Base-by-base conservation (phyloP, 2,329 filamentous ascomycete species). In the Xylariaceae sp. region DNA sequence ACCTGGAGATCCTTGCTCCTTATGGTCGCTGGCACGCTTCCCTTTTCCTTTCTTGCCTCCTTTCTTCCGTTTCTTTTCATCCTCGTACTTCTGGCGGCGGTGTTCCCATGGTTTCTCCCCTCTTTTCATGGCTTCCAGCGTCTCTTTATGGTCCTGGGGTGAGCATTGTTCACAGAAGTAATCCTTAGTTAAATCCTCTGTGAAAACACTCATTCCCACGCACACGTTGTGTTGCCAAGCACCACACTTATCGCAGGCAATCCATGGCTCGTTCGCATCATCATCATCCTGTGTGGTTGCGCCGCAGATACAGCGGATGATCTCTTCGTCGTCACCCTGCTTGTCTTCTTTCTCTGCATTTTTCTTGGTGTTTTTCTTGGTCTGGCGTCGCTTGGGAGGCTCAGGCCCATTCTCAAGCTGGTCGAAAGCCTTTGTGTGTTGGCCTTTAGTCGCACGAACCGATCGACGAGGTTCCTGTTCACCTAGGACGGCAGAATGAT, bases 201-300 rank as follows among this genome's bases (percentile, higher is more conserved):
- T 83, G 63, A 88, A 90, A 44, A 86, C 84, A 65, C 80, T 84
- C 68, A 96, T 83, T 49, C 89, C 90, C 77, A 99, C 89, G 69
- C 94, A 99, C 59, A 95, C 86, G 67, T 96, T 96, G 72, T 99
- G 94, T 72, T 99, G 94, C 94, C 94, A 99, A 40, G 87, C 92
- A 46, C 84, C 84, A 72, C 94, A 99, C 44, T 82, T 83, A 71
- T 99, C 94, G 75, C 94, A 99, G 57, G 88, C 90, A 65, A 99
- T 96, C 91, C 95, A 97, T 49, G 91, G 86, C 64, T 94, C 87
- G 61, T 88, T 89, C 13, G 89, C 86, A 43, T 83, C 80, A 63
- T 95, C 89, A 62, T 92, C 89, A 56, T 92, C 88, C 61, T 91
- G 87, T 63, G 89, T 87, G 42, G 88, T 88, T 55, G 89, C 87